phyloP scores from a whole-genome alignment of 108 stramenopile genomes.

The Parietichytrium sp. region DNA sequence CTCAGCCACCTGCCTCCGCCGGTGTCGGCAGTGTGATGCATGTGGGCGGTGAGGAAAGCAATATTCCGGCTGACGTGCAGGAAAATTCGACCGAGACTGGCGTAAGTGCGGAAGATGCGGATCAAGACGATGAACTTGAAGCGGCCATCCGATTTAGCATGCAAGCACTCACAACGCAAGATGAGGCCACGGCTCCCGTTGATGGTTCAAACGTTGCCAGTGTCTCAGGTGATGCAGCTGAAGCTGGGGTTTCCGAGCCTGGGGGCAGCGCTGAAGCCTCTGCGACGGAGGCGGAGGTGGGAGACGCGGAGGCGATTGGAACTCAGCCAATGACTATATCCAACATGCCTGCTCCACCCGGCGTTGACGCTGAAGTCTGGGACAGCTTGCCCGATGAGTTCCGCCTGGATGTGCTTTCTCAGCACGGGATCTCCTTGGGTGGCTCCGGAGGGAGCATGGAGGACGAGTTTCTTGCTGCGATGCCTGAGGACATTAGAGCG shows the following conservation, averaged over 20 bases:
- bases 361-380: conserved; percentile 19
- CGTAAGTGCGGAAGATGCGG: not conserved
- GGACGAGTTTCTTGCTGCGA: too few relatives aligned
- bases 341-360: not conserved
- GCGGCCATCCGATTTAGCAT: not conserved
- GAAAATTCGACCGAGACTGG: not conserved
- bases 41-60: too few relatives aligned
- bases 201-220: not conserved
- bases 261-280: not conserved
- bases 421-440: too few relatives aligned
- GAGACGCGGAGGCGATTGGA: not conserved
- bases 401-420: not conserved
- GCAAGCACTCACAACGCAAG: not conserved
- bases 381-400: conserved; percentile 15
- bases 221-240: not conserved
- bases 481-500: too few relatives aligned
- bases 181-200: not conserved
- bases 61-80: too few relatives aligned
- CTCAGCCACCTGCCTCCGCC: too few relatives aligned
- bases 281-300: not conserved
- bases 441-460: too few relatives aligned
- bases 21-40: too few relatives aligned
- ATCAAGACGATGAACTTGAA: not conserved
- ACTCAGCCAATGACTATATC: too few relatives aligned
- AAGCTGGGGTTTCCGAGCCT: not conserved